Percentiles rank a stretch among this genome's conserved stretches.
These are phyloP conservation scores for Bipolaris oryzae DNA, from an alignment of 2,329 filamentous ascomycete species.

Conservation along the genomic window DNA sequence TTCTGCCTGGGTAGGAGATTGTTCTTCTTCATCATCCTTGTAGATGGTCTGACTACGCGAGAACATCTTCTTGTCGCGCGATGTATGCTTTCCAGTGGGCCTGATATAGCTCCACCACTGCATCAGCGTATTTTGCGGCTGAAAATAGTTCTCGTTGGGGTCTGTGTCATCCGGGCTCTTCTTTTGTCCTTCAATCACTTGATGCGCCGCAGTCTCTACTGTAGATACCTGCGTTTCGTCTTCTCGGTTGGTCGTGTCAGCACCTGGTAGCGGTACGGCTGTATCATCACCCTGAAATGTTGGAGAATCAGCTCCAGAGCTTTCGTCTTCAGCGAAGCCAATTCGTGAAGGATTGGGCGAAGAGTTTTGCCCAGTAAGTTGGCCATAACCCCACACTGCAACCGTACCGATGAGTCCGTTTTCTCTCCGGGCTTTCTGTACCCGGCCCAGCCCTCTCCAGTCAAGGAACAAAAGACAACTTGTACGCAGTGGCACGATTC, in stretches of 20 bases:
- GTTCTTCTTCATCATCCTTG: conserved; percentile 30
- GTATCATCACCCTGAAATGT: conserved; percentile 44
- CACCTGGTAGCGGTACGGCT: conserved; percentile 73
- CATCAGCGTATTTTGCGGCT: conserved; percentile 50
- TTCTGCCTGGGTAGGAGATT: conserved; percentile 13
- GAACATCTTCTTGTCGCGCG: conserved; percentile 69
- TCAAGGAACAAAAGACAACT: conserved; percentile 96
- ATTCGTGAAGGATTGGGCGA: conserved; percentile 62
- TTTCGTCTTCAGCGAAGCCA: conserved; percentile 37
- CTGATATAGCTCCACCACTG: conserved; percentile 77
- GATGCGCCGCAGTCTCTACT: conserved; percentile 39
- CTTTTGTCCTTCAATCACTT: conserved; percentile 39
- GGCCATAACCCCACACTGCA: conserved; percentile 92
- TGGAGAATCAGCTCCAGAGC: conserved; percentile 37
- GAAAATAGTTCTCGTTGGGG: conserved; percentile 29
- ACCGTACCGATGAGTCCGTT: conserved; percentile 92
- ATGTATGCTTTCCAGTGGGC: conserved; percentile 65
- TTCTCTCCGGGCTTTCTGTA: conserved; percentile 91
- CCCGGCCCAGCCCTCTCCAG: conserved; percentile 90
- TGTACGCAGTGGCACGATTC: conserved; percentile 91
- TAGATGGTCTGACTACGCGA: conserved; percentile 43
- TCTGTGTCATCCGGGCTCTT: conserved; percentile 28
- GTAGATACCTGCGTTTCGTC: conserved; percentile 56
- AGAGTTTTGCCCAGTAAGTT: conserved; percentile 74
- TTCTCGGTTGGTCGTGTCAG: conserved; percentile 70